These are phyloP conservation scores for Trichophyton equinum DNA, from an alignment of 2,329 filamentous ascomycete genomes.

Conservation along the genomic window DNA sequence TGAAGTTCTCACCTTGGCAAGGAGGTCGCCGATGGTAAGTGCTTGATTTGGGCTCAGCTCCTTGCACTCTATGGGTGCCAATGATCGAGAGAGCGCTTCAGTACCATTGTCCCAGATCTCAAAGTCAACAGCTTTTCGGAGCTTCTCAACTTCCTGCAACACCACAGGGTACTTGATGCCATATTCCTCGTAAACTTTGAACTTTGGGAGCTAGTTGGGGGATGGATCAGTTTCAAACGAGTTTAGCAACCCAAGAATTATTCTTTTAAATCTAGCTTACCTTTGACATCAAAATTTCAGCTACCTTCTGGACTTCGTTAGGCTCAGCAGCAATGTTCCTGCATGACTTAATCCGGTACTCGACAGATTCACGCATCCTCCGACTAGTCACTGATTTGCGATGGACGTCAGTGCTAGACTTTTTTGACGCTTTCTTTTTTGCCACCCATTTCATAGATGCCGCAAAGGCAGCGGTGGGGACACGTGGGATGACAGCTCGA, in stretches of 20 bases:
- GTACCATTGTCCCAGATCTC: slow-evolving; percentile 71
- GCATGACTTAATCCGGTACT: slow-evolving; percentile 24
- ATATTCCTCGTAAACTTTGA: slow-evolving; percentile 85
- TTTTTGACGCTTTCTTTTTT: slow-evolving; percentile 33
- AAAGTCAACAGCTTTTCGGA: slow-evolving; percentile 61
- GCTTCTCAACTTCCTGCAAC: slow-evolving; percentile 59
- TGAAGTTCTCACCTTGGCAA: slow-evolving; percentile 62
- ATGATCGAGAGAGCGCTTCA: slow-evolving; percentile 64
- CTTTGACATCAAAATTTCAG: slow-evolving; percentile 37
- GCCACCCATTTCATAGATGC: slow-evolving; percentile 15
- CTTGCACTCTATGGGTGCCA: slow-evolving; percentile 56
- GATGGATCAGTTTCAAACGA: slow-evolving; percentile 36
- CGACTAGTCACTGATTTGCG: slow-evolving; percentile 10
- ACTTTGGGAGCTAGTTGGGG: slow-evolving; percentile 54
- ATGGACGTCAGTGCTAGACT: slow-evolving; percentile 35
- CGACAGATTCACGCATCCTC: slow-evolving; percentile 20
- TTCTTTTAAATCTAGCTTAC: not conserved
- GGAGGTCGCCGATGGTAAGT: slow-evolving; percentile 67
- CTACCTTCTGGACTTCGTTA: slow-evolving; percentile 41
- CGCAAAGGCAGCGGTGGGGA: slow-evolving; percentile 5
- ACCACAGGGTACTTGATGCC: slow-evolving; percentile 80
- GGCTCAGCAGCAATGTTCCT: slow-evolving; percentile 39
- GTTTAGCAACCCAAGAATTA: slow-evolving; percentile 23
- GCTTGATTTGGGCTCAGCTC: slow-evolving; percentile 57
- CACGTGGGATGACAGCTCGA: slow-evolving; percentile 50